Evolutionary conservation across 352 stramenopile genomes (phyloP), one percentile per base, ranked within the genome.

Genomic region (Phytophthora lateralis): DNA sequence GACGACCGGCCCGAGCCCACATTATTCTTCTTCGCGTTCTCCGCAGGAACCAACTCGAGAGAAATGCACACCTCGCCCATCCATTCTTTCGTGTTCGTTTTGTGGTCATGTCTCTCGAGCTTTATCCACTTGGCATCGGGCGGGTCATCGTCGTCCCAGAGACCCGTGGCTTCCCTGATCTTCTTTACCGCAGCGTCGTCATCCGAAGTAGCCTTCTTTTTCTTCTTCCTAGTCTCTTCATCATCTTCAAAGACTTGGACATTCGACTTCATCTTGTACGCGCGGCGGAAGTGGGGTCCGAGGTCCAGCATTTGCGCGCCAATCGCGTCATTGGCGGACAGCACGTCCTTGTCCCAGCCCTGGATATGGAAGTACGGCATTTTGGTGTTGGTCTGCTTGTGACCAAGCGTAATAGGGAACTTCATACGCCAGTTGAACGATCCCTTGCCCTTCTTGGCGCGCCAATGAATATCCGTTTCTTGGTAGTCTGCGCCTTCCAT

Each of bases 351-450:
- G 68, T 98, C 94, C 94, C 94, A 98, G 38, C 94, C 85, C 60
- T 98, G 91, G 27, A 98, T 78, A 58, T 97, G 88, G 60, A 98
- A 95, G 66, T 97, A 97, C 30, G 91, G 89, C 30, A 95, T 95
- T 73, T 98, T 97, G 27, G 82, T 90, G 67, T 95, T 91, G 10
- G 70, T 70, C 59, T 93, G 80, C 57, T 95, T 93, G 66, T 93
- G 83, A 1, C 83, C 83, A 1, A 98, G 66, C n/a, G 82, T 77
- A 21, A 98, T 82, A 6, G 88, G 80, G 69, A 98, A 98, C 71
- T 98, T 97, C 75, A 98, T 92, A 32, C 94, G 89, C 89, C 92
- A 98, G 73, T 98, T 98, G 64, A 95, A 98, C 26, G 84, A 96
- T 11, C 81, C 91, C 71, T 97, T 97, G 61, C 94, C 94, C 62